phyloP scores from a whole-genome alignment of 768 basidiomycete species.

The Suillus hirtellus region DNA sequence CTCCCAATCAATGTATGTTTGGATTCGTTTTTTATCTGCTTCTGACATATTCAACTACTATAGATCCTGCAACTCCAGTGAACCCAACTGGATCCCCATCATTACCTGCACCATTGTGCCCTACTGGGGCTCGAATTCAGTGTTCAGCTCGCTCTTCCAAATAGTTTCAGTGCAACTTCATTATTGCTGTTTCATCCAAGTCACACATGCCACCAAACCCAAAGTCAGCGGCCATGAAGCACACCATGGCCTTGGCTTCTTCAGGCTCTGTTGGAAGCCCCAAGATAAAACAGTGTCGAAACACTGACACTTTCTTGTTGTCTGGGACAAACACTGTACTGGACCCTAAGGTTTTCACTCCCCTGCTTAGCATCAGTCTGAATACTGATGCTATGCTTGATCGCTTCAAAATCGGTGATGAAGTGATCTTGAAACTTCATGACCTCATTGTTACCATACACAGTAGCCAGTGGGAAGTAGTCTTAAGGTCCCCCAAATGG shows the following conservation, averaged over 20 bases:
- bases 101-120: background rate
- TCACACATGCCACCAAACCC: background rate
- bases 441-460: background rate
- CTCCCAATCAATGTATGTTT: background rate
- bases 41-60: background rate
- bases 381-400: slow-evolving; percentile 12
- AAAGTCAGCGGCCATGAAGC: background rate
- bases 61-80: background rate
- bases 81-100: background rate
- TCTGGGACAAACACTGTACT: background rate
- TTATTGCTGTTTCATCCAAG: background rate
- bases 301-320: background rate
- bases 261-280: background rate
- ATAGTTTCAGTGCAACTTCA: background rate
- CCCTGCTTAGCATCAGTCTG: slow-evolving; percentile 13
- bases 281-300: background rate
- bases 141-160: background rate
- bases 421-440: background rate
- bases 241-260: background rate
- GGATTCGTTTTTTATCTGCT: background rate
- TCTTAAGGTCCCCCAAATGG: background rate
- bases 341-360: background rate
- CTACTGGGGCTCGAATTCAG: background rate
- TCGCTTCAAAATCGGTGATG: slow-evolving; percentile 10
- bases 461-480: background rate